Evolutionary conservation across 164 flowering plant genomes (phyloP), one percentile per base, ranked within the genome.

Genomic region (Cinnamomum chago): DNA sequence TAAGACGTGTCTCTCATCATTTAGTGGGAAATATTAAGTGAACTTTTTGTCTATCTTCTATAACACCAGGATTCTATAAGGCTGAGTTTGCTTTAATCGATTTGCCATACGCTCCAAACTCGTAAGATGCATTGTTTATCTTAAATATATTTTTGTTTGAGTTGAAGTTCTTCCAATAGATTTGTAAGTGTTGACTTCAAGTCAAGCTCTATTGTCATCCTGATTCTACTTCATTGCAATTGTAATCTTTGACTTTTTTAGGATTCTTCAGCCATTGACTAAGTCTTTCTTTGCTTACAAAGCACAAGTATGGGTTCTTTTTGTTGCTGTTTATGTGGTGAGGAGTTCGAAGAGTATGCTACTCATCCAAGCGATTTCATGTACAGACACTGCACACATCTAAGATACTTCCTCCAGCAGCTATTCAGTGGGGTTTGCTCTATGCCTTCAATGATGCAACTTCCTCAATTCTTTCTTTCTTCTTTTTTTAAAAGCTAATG

Each of bases 241-340:
- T 6, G 23, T 67, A 68, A 14, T 76, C 27, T 11, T 62, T 55
- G n/a, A 23, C 13, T 50, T 50, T 55, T 14, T 35, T 50, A 3
- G 50, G 18, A 14, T 58, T 65, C 73, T 22, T 62, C 50, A 24
- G 27, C 35, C n/a, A 52, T 65, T 33, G 17, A 13, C 55, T 60
- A 23, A 40, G 25, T 67, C 58, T 62, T n/a, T 1, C 0, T 20
- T 71, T 76, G n/a, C 68, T 72, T 23, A 35, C 23, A 70, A 47
- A 67, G 70, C 65, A 7, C 33, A 72, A 51, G n/a, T 7, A 88
- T 88, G 91, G 88, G 91, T 67, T 75, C 87, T 27, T 74, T 84
- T 65, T 88, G 91, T 80, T 88, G 91, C 86, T 88, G 89, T 75
- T 85, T 81, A 9, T 84, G 89, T 71, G 71, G 76, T 9, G 89